These are phyloP conservation scores for Ceratobasidium sp. DNA, from an alignment of 1,284 basidiomycete genomes.

Conservation along the genomic window DNA sequence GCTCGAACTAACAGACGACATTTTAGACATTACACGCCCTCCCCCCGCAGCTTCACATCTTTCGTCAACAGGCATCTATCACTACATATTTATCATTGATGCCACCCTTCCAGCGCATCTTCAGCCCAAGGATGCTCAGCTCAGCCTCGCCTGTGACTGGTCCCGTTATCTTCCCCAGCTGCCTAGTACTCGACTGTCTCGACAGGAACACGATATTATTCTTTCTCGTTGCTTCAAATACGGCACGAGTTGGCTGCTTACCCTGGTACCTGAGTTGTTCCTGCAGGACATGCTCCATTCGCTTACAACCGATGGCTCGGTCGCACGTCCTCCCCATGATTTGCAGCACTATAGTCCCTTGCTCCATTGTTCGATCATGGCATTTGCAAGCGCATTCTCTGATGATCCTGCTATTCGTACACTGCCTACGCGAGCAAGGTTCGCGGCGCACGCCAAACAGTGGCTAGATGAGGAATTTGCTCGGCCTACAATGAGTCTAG, in stretches of 20 bases:
- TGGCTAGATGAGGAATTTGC: conserved; percentile 28
- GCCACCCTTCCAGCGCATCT: background rate
- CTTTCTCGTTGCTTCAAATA: conserved; percentile 15
- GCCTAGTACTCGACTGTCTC: background rate
- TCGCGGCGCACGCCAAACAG: conserved; percentile 15
- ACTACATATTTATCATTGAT: conserved; percentile 22
- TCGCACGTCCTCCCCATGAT: background rate
- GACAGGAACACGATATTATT: conserved; percentile 16
- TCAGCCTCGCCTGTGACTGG: conserved; percentile 23
- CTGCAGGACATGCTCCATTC: conserved; percentile 31
- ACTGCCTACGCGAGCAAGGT: background rate
- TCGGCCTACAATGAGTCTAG: conserved; percentile 1
- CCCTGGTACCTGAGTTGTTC: too few relatives aligned
- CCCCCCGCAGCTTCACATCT: background rate
- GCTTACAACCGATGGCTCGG: background rate
- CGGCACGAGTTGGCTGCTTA: conserved; percentile 21
- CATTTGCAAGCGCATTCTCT: conserved; percentile 23
- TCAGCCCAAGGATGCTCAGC: conserved; percentile 7
- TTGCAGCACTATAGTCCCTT: conserved; percentile 22
- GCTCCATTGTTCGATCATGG: conserved; percentile 22
- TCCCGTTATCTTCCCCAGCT: conserved; percentile 19
- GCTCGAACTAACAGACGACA: background rate
- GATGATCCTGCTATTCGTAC: conserved; percentile 1
- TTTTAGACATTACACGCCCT: background rate
- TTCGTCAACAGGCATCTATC: background rate